Evolutionary conservation across 2,329 filamentous ascomycete genomes (phyloP), one percentile per base, ranked within the genome.

Genomic region (Cytospora chrysosperma): DNA sequence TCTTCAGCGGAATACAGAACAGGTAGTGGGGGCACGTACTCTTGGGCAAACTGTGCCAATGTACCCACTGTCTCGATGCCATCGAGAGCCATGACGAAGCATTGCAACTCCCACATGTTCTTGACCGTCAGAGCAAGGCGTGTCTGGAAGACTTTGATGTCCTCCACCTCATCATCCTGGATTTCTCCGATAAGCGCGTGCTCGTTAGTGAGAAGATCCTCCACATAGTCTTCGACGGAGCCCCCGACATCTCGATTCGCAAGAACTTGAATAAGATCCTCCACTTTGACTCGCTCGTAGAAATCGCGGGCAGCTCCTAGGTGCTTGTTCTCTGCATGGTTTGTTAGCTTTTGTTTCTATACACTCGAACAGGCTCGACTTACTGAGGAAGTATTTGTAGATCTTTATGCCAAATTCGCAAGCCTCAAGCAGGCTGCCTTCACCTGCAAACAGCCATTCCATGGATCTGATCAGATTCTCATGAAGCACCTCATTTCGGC

Each of bases 361-460:
- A 62, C 32, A 40, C n/a, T 47, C 21, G 27, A 54, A 26, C 17
- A 56, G 51, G 17, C 37, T n/a, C 6, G 34, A 84, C 92, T 81
- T 85, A 96, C 92, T 84, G 54, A 96, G 82, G 71, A 97, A 93
- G 65, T 88, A 88, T 71, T 90, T 90, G 77, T 97, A 92, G n/a
- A 93, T 84, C 69, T 87, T 83, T 32, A 85, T 85, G 50, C 92
- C 87, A 54, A 71, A 76, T 28, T 70, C 69, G 68, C 74, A 75
- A 37, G 74, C 75, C 64, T 74, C 72, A 21, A 70, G 68, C 2
- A 74, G 69, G 49, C 72, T 68, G 3, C 71, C 88, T 56, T 90
- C 85, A 10, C 94, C 84, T 62, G 91, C 82, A 63, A 91, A 78
- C 73, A 94, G 88, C 93, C 94, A 98, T 72, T 96, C 91, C 64